Evolutionary conservation across 345 rosid genomes (phyloP).

Genomic region (Syzygium grande): DNA sequence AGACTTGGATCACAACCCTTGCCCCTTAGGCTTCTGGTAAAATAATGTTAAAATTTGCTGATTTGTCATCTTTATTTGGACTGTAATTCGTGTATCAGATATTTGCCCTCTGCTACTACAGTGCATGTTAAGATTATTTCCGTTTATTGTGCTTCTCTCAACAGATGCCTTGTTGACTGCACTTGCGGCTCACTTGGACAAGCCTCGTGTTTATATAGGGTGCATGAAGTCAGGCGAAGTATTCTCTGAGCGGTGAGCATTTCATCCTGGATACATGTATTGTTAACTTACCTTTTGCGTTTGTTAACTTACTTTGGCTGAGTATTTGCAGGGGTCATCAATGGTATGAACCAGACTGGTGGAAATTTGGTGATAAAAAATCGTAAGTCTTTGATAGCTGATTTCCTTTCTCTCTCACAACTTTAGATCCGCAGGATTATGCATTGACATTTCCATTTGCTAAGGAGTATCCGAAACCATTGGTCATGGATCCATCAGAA

Average conservation of each 20-base stretch:
- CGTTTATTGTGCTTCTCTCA: neutral
- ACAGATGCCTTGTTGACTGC: conserved; percentile 24
- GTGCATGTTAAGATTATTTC: neutral
- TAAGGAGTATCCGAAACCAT: neutral
- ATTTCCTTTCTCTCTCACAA: neutral
- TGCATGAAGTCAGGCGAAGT: conserved; percentile 63
- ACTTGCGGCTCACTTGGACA: conserved; percentile 25
- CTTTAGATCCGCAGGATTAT: neutral
- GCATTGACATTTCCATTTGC: neutral
- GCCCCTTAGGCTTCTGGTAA: neutral
- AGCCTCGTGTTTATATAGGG: conserved; percentile 67
- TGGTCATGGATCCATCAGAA: neutral
- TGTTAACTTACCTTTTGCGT: neutral
- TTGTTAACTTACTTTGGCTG: neutral
- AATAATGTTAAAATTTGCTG: neutral
- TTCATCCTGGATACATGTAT: neutral
- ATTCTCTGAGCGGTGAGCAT: conserved; percentile 31
- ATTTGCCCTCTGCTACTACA: neutral
- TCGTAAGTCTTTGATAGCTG: conserved; percentile 16
- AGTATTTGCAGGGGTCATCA: conserved; percentile 11
- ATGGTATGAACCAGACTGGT: conserved; percentile 65
- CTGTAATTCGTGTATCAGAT: neutral
- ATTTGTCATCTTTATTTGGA: neutral
- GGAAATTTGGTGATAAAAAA: conserved; percentile 70
- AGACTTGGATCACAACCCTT: neutral